Percentiles rank a stretch among this genome's conserved stretches.
These are phyloP conservation scores for Leccinum pallidistipes DNA, from an alignment of 1,284 basidiomycete genomes.

Conservation along the genomic window DNA sequence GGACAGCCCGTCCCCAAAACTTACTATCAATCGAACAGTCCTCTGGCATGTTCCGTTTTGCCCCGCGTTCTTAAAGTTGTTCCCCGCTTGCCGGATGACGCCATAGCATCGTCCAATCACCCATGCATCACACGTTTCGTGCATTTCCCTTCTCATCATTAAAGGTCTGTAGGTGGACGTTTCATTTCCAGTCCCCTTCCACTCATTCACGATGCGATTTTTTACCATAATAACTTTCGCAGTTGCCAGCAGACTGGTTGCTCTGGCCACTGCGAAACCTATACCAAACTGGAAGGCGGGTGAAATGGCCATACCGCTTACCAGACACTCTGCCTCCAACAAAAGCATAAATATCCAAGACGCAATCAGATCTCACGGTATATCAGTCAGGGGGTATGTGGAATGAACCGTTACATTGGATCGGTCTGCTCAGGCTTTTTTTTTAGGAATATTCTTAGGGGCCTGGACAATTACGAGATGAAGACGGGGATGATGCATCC, in stretches of 20 bases:
- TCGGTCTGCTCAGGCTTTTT: not conserved
- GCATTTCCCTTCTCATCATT: not conserved
- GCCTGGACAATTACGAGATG: not conserved
- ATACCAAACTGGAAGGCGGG: not conserved
- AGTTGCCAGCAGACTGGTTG: not conserved
- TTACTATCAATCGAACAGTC: too few species aligned
- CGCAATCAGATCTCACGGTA: not conserved
- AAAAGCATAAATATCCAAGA: not conserved
- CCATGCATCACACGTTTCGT: too few species aligned
- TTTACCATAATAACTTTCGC: not conserved
- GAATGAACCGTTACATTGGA: not conserved
- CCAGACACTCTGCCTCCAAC: not conserved
- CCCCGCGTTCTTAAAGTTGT: too few species aligned
- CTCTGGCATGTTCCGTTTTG: too few species aligned
- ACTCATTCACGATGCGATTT: too few species aligned
- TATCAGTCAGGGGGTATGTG: not conserved
- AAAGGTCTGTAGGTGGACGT: not conserved
- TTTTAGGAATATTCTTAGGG: not conserved
- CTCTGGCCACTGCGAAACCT: not conserved
- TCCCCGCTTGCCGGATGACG: too few species aligned
- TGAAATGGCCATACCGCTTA: not conserved
- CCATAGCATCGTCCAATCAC: too few species aligned
- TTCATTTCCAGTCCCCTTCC: not conserved
- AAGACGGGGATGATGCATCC: not conserved
- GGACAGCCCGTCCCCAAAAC: too few species aligned